Evolutionary conservation across 2,329 filamentous ascomycete genomes (phyloP).

Genomic region (Trichoderma brevicompactum): DNA sequence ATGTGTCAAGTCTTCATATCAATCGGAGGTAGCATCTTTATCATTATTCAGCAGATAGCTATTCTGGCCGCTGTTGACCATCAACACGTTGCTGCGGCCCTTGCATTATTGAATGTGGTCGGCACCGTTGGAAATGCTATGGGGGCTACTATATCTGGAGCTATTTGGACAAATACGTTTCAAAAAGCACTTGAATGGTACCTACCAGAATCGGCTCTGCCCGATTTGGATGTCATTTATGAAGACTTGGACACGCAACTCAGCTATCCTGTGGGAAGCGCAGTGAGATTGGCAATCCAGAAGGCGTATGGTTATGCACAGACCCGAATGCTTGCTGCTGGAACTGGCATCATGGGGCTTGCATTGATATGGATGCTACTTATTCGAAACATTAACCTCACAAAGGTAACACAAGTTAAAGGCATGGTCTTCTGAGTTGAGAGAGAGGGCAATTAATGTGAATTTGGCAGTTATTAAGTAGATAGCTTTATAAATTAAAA

Average conservation of each 20-base stretch:
- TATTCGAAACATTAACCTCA: constrained; percentile 40
- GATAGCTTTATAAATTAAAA: no score
- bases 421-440: constrained; percentile 38
- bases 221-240: constrained; percentile 50
- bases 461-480: no score
- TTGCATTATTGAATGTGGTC: constrained; percentile 52
- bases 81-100: constrained; percentile 55
- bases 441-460: background rate
- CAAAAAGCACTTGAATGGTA: constrained; percentile 40
- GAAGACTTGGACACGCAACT: constrained; percentile 43
- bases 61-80: constrained; percentile 61
- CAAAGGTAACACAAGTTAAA: constrained; percentile 40
- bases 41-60: constrained; percentile 59
- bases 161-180: constrained; percentile 51
- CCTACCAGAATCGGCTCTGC: constrained; percentile 44
- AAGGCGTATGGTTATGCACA: constrained; percentile 54
- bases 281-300: constrained; percentile 49
- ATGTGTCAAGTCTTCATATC: constrained; percentile 60
- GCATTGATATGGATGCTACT: constrained; percentile 38
- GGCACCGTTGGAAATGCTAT: constrained; percentile 52
- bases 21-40: constrained; percentile 58
- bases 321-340: constrained; percentile 46
- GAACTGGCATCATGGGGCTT: constrained; percentile 39
- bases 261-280: constrained; percentile 46
- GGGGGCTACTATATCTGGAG: constrained; percentile 49